Base-by-base conservation (phyloP, 257 asterid genomes). In the Salvia splendens region DNA sequence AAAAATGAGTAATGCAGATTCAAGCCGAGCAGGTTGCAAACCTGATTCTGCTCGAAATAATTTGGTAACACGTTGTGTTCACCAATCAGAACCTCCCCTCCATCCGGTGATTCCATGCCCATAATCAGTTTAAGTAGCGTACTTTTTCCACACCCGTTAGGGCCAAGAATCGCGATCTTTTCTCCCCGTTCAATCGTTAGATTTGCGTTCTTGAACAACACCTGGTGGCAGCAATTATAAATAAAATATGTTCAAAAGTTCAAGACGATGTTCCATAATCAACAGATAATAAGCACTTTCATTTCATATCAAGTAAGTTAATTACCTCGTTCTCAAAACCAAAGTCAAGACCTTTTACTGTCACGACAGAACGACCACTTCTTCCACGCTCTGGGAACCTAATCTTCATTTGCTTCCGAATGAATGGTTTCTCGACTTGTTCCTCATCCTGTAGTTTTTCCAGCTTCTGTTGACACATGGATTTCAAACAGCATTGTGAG, bases 21-120 rank as follows among this genome's bases (percentile, higher is more conserved):
- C 5, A 45, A 17, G 30, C 14, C 10, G 62, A 10, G 16, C 40
- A 20, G 53, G 59, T 35, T 49, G 49, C 79, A 74, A 67, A 92
- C 99, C 97, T 94, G 99, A 84, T 94, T 94, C 85, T 94, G 99
- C 78, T 91, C 96, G 68, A 94, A 94, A 73, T 94, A 94, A 82
- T 94, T 94, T 36, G 96, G 99, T 32, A 94, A 62, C 52, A 91
- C 89, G 74, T 94, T 94, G 82, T 94, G 95, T 59, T 94, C 97
- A 59, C 99, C 99, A 42, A 88, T 83, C 67, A 85, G 61, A 71
- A 94, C 78, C 62, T 94, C 96, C 59, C 99, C 99, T 5, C 51
- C 36, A 30, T 64, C 71, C 58, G 97, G 96, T 71, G 75, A 75
- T 80, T 84, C 80, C 81, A 87, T 77, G 78, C 89, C 96, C 97